Base-by-base conservation (phyloP, 768 basidiomycete genomes). In the Phanerodontia chrysosporium region DNA sequence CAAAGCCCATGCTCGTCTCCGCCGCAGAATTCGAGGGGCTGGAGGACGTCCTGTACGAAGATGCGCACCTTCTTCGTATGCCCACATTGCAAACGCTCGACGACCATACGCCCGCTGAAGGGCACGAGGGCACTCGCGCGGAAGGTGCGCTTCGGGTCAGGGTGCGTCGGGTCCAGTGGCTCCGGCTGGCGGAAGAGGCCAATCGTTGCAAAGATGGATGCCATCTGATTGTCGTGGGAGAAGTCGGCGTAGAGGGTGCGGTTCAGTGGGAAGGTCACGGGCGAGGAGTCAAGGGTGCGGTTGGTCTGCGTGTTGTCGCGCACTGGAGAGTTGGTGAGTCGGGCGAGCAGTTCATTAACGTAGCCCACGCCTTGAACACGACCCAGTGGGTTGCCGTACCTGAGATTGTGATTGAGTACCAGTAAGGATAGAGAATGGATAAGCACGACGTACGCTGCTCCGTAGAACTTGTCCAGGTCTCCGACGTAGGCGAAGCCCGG, bases 341-440 rank as follows among this genome's bases (percentile, higher is more conserved):
- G 83, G 0, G 91, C 90, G 22, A 95, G 70, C n/a, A 96, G 81
- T 73, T 95, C 93, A 69, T 93, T 94, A 66, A 90, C 77, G 69
- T 90, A 96, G 6, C 93, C 94, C 3, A 94, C 86, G 30, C 92
- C 91, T 68, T 91, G 90, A 7, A 92, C 83, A 4, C 76, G 85
- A 1, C 92, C 91, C 1, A 93, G 75, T 1, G 69, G 63, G 60
- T 84, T 83, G 3, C 91, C 90, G 59, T 90, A 81, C 21, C 88
- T 89, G 59, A 21, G 49, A 28, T 45, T 16, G 51, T 18, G 32
- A 13, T 24, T 21, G 36, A 14, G 44, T 55, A 25, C 8, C 42
- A 6, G 25, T 18, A 21, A 30, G 13, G 49, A 22, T 25, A 44
- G 35, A 29, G 39, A 25, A 30, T 27, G 45, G 14, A 36, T 25